These are phyloP conservation scores for Quercus mongolica DNA, from an alignment of 306 rosid genomes.

Conservation along the genomic window DNA sequence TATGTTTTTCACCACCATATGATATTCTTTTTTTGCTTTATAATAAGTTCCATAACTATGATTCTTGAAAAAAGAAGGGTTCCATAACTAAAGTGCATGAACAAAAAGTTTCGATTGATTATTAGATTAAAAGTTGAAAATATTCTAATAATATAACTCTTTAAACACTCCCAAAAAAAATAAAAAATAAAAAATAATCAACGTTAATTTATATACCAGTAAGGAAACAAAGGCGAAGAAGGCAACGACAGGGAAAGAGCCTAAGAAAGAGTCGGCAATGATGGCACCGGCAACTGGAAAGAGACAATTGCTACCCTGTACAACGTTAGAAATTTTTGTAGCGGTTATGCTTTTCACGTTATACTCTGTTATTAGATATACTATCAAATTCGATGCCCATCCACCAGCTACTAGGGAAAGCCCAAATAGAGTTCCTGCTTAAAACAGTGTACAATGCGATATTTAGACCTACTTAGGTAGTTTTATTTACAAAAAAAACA, in stretches of 20 bases:
- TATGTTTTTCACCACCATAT: no score
- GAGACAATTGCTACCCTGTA: slow-evolving; percentile 23
- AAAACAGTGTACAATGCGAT: neutral
- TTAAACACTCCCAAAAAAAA: no score
- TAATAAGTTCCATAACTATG: no score
- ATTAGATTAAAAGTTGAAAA: no score
- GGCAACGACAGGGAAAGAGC: slow-evolving; percentile 24
- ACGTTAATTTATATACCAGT: slow-evolving; percentile 11
- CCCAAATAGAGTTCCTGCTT: slow-evolving; percentile 26
- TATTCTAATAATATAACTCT: no score
- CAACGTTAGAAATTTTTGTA: slow-evolving; percentile 34
- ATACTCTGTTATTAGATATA: neutral
- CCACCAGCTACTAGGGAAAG: slow-evolving; percentile 19
- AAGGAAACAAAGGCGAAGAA: slow-evolving; percentile 37
- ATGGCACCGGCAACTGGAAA: slow-evolving; percentile 37
- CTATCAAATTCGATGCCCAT: no score
- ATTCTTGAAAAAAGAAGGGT: no score
- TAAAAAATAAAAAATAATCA: no score
- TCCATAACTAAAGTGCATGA: no score
- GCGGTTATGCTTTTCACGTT: slow-evolving; percentile 35
- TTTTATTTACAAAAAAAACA: neutral
- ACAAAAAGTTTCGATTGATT: no score
- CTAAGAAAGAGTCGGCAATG: slow-evolving; percentile 36
- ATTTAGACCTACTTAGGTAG: neutral
- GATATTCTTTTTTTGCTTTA: no score